Conservation (phyloP, 1,284 basidiomycete species). For the Tilletia indica region DNA sequence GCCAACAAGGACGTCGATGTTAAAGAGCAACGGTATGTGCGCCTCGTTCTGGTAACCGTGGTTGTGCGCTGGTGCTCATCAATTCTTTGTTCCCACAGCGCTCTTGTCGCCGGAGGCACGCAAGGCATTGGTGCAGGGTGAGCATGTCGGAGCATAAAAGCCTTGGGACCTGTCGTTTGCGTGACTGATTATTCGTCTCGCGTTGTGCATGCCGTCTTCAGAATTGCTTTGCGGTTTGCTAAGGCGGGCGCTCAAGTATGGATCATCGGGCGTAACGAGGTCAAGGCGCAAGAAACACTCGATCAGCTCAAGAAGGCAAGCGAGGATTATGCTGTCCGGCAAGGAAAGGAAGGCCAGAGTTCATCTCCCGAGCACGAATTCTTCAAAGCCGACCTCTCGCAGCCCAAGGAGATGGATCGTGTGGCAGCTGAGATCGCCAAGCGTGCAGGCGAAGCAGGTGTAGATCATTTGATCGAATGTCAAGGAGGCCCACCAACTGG, state of each 20-base stretch:
- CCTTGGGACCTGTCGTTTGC: background rate
- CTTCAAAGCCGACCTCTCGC: conserved; percentile 56
- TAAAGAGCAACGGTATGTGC: background rate
- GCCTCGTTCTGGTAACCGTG: background rate
- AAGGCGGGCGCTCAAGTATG: conserved; percentile 54
- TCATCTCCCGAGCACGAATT: conserved; percentile 40
- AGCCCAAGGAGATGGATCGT: conserved; percentile 38
- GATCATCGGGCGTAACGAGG: conserved; percentile 55
- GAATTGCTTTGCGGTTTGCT: conserved; percentile 46
- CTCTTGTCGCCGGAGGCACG: conserved; percentile 42
- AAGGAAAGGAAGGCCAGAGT: background rate
- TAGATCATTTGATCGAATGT: conserved; percentile 56
- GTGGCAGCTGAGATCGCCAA: conserved; percentile 37
- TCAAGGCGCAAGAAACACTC: conserved; percentile 45
- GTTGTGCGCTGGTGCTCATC: background rate
- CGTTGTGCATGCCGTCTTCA: background rate
- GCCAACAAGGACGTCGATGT: conserved; percentile 6
- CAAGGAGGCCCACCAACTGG: conserved; percentile 39
- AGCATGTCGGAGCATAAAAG: background rate
- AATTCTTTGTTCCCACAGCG: conserved; percentile 14
- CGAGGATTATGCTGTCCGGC: background rate
- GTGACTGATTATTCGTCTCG: background rate
- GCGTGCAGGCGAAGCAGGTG: conserved; percentile 40
- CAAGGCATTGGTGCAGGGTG: conserved; percentile 45
- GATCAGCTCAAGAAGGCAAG: conserved; percentile 36